phyloP scores from a whole-genome alignment of 2,329 filamentous ascomycete genomes.

The Pseudogymnoascus sp. region DNA sequence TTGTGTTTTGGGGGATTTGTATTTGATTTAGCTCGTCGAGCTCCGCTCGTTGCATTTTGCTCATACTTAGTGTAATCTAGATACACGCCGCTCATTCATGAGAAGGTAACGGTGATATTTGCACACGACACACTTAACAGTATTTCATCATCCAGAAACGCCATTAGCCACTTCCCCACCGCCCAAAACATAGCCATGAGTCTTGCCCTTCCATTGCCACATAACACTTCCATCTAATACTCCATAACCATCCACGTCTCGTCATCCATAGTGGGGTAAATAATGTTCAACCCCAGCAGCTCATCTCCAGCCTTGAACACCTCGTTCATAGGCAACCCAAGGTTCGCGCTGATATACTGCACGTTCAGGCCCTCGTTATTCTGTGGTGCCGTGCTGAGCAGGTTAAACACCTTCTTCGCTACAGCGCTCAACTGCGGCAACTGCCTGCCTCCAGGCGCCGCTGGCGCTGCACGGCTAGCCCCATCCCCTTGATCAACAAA shows the following conservation, averaged over 20 bases:
- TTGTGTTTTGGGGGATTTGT: constrained; percentile 24
- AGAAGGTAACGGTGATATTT: constrained; percentile 15
- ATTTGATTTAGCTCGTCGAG: constrained; percentile 7
- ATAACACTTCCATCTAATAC: constrained; percentile 35
- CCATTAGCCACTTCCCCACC: constrained; percentile 10
- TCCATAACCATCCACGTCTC: constrained; percentile 85
- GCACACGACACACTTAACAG: constrained; percentile 12
- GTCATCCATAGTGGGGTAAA: constrained; percentile 90
- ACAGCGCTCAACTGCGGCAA: constrained; percentile 42
- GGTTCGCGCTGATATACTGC: constrained; percentile 63
- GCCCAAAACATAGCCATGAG: constrained; percentile 1
- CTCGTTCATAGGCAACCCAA: constrained; percentile 61
- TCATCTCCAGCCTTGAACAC: constrained; percentile 77
- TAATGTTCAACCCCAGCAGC: constrained; percentile 63
- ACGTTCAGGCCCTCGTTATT: constrained; percentile 80
- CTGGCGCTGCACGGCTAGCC: constrained; percentile 28
- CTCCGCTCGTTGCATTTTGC: not conserved
- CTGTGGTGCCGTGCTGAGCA: constrained; percentile 60
- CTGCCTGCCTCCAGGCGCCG: constrained; percentile 26
- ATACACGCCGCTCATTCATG: constrained; percentile 22
- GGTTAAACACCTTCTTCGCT: constrained; percentile 66
- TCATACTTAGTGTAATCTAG: constrained; percentile 13
- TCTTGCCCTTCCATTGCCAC: not conserved
- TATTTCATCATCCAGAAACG: not conserved
- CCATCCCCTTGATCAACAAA: constrained; percentile 33